Evolutionary conservation across 2,329 filamentous ascomycete species (phyloP).

Genomic region (Capronia americana): DNA sequence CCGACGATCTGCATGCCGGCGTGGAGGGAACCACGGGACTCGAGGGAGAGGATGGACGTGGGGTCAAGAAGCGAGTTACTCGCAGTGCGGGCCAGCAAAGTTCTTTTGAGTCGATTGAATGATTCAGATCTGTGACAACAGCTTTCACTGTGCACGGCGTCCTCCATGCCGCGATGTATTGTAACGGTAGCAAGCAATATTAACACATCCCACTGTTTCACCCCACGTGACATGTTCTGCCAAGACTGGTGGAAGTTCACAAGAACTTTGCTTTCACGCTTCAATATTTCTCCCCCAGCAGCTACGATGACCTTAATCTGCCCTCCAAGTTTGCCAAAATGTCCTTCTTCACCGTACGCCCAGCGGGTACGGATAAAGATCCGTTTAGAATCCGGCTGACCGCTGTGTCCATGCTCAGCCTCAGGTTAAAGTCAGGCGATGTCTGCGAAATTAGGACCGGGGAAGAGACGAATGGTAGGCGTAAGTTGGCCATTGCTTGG

Average conservation of each 20-base stretch:
- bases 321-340: conserved; percentile 15
- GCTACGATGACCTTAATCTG: not conserved
- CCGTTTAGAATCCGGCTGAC: conserved; percentile 66
- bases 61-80: conserved; percentile 35
- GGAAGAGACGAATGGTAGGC: conserved; percentile 8
- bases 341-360: conserved; percentile 60
- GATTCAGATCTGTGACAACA: conserved; percentile 5
- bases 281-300: not conserved
- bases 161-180: not conserved
- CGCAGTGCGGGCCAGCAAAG: conserved; percentile 31
- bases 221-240: not conserved
- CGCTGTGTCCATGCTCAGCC: conserved; percentile 60
- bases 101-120: conserved; percentile 31
- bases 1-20: conserved; percentile 15
- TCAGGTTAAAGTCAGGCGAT: conserved; percentile 65
- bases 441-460: conserved; percentile 57
- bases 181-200: not conserved
- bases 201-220: not conserved
- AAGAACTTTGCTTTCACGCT: not conserved
- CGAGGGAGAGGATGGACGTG: conserved; percentile 26
- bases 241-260: not conserved
- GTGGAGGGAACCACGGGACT: conserved; percentile 31
- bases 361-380: conserved; percentile 61
- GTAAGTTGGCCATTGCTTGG: conserved; percentile 63
- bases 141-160: not conserved